A percentile compares a stretch with the other conserved stretches of the same genome.
Conservation (phyloP, 257 asterid species). For the Solanum pimpinellifolium region DNA sequence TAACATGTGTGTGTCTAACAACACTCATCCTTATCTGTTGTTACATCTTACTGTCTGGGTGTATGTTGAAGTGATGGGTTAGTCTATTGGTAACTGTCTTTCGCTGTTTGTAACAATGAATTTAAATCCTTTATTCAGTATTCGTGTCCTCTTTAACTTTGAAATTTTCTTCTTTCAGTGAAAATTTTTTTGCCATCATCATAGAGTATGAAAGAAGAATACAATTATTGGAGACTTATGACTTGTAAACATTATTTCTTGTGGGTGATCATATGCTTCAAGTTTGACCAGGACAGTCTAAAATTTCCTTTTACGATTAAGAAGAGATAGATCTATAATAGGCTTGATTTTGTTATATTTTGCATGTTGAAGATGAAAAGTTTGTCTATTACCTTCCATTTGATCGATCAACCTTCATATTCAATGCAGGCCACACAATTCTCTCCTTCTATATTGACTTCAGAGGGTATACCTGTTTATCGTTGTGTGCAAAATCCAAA, state of each 20-base stretch:
- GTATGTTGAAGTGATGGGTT: not conserved
- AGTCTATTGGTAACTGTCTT: not conserved
- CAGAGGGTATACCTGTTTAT: slow-evolving; percentile 72
- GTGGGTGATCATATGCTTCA: not conserved
- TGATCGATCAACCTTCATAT: not conserved
- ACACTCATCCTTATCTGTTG: not conserved
- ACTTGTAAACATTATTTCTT: not conserved
- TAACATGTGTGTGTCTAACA: not conserved
- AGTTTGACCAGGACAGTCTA: not conserved
- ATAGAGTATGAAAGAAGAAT: not conserved
- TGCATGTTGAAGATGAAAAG: not conserved
- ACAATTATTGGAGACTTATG: not conserved
- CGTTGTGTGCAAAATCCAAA: slow-evolving; percentile 61
- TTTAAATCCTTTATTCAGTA: not conserved
- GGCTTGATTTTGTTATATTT: not conserved
- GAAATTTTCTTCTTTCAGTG: not conserved
- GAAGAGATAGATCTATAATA: not conserved
- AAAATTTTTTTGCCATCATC: not conserved
- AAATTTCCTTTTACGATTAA: not conserved
- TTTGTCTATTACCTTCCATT: not conserved
- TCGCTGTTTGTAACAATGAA: not conserved
- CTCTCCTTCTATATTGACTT: slow-evolving; percentile 45
- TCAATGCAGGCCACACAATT: slow-evolving; percentile 53
- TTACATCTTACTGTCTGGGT: not conserved
- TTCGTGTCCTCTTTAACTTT: not conserved